Evolutionary conservation across 192 early-diverging fungal genomes (phyloP).

Genomic region (Obelidium mucronatum): DNA sequence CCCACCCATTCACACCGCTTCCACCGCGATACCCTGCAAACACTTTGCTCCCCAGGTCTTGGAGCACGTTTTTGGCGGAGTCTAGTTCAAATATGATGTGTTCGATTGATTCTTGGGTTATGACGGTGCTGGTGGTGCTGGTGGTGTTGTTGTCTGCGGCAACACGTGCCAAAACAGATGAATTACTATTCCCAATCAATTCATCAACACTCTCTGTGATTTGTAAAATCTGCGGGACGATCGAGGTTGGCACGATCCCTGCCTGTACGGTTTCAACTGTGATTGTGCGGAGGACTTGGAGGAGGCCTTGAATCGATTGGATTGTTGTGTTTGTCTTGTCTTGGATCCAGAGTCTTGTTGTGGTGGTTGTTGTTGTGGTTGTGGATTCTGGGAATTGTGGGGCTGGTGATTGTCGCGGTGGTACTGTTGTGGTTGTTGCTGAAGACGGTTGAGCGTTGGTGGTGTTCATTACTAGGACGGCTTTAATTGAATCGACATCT

Average conservation of each 20-base stretch:
- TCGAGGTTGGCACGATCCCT: neutral
- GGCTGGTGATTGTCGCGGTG: too few relatives aligned
- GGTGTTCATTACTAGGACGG: neutral
- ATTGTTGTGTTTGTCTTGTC: slow-evolving; percentile 14
- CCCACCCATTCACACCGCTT: too few relatives aligned
- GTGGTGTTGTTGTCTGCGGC: too few relatives aligned
- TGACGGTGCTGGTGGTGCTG: too few relatives aligned
- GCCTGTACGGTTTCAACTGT: neutral
- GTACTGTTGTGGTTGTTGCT: neutral
- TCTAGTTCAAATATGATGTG: too few relatives aligned
- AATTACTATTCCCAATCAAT: too few relatives aligned
- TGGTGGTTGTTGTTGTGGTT: too few relatives aligned
- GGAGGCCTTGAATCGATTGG: slow-evolving; percentile 5
- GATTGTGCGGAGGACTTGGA: neutral
- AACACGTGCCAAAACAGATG: too few relatives aligned
- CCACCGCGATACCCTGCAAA: neutral
- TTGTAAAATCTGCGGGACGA: slow-evolving; percentile 10
- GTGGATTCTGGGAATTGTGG: neutral
- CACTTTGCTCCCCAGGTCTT: too few relatives aligned
- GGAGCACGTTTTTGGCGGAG: too few relatives aligned
- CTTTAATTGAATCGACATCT: neutral
- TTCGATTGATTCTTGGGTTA: too few relatives aligned
- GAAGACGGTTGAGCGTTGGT: neutral
- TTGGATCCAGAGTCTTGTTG: neutral
- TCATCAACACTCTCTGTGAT: slow-evolving; percentile 10